Base-by-base conservation (phyloP, 2,329 filamentous ascomycete genomes). In the Cladosporium austrohemisphaericum region DNA sequence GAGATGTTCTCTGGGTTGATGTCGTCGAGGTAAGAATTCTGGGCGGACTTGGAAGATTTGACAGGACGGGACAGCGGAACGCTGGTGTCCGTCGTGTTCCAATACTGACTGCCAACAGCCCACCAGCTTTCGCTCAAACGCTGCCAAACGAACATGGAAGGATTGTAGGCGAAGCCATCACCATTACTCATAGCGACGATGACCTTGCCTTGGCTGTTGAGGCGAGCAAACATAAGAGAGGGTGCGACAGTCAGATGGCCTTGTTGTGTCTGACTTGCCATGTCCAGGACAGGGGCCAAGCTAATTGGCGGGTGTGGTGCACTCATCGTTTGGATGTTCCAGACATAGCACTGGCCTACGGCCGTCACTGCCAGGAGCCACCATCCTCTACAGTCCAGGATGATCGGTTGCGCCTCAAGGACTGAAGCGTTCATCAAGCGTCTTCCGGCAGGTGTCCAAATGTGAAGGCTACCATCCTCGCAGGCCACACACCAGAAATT, bases 101-200 rank as follows among this genome's bases (percentile, higher is more conserved):
- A 98, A 67, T 98, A 98, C 65, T 98, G 93, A 59, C 88, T 95
- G 14, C 91, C 91, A 0, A 97, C 90, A 0, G 92, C 92, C 90
- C 93, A 98, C 93, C 93, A 98, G 2, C 88, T 80, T 65, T 98
- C 94, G 2, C 90, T 95, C n/a, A 98, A 76, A 8, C 91, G 83
- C 68, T 97, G 92, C 93, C 93, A 98, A 6, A 84, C 81, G 67
- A 83, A 92, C 85, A 98, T 87, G 14, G 79, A 77, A 0, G 86
- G 80, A 1, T 88, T 88, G 69, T 98, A 98, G 46, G 84, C 84
- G 69, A 90, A 98, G 1, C 93, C 93, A 60, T 98, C 92, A 16
- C 93, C 93, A 60, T 96, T 97, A 19, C 86, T 93, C 52, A 98
- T 77, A 0, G 89, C 93, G n/a, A 97, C 81, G 19, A 97, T 77